Evolutionary conservation across 345 rosid species (phyloP), one percentile per base, ranked within the genome.

Genomic region (Diplotaxis tenuifolia): DNA sequence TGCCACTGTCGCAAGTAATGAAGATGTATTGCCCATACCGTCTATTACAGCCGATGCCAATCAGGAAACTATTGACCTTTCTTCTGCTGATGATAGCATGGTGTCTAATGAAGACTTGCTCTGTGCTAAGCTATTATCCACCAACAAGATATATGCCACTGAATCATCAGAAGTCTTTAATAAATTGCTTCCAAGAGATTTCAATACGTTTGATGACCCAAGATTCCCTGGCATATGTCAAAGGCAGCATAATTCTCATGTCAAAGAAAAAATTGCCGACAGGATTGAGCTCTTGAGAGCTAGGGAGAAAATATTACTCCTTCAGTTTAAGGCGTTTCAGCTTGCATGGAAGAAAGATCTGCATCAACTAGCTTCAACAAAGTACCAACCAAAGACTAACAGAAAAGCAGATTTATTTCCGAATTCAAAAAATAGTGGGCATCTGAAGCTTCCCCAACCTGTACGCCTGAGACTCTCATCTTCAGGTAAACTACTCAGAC

Each of bases 321-420:
- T 92, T 32, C 89, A 96, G 84, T 92, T 85, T 75, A 96, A 85
- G 82, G 91, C 86, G 19, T 83, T 87, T 79, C 86, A 82, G 71
- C 87, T 83, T 68, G 70, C 82, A 16, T 96, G 99, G 99, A 92
- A 86, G 86, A 97, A 90, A 79, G 99, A 96, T 78, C 21, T 86
- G 84, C 84, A 72, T 15, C 72, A 81, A 73, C 85, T 80, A 19
- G 84, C 87, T 18, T 67, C 79, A 22, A 75, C 83, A 76, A 96
- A 87, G 82, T 75, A 60, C 45, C 86, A 85, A 56, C 82, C 88
- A 28, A 92, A 84, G 76, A 82, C 91, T 75, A 95, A 84, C 62
- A 89, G 81, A 72, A 92, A 86, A 83, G 60, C 60, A 52, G 97
- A 92, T 34, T 67, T 77, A 3, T 82, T 80, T 78, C 72, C 84